phyloP scores from a whole-genome alignment of 2,329 filamentous ascomycete species.

The Xylariales sp. region DNA sequence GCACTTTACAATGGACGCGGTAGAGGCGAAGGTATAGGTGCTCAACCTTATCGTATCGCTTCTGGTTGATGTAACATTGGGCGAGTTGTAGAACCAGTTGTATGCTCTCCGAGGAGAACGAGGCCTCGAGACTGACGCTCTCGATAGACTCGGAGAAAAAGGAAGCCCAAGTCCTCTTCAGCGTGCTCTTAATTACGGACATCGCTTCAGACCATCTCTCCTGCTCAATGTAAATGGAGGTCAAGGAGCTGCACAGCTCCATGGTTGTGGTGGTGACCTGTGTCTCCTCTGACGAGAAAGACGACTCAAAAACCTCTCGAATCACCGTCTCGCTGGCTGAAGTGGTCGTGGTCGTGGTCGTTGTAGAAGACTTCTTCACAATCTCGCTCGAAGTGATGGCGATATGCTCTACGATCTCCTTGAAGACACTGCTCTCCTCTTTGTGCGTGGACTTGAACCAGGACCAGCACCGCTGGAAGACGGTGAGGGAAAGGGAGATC shows the following conservation, averaged over 20 bases:
- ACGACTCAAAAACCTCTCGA: slow-evolving; percentile 38
- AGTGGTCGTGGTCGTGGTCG: slow-evolving; percentile 28
- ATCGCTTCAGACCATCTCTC: slow-evolving; percentile 35
- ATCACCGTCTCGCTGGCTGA: slow-evolving; percentile 34
- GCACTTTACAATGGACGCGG: slow-evolving; percentile 33
- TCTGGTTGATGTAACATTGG: slow-evolving; percentile 34
- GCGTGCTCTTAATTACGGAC: slow-evolving; percentile 34
- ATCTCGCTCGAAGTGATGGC: slow-evolving; percentile 34
- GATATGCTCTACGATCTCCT: slow-evolving; percentile 37
- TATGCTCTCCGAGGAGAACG: slow-evolving; percentile 32
- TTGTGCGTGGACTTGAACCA: slow-evolving; percentile 38
- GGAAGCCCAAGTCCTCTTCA: slow-evolving; percentile 34
- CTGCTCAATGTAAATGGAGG: slow-evolving; percentile 36
- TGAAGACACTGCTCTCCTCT: slow-evolving; percentile 35
- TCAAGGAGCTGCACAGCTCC: slow-evolving; percentile 35
- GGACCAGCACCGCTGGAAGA: slow-evolving; percentile 38
- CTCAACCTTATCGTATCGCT: slow-evolving; percentile 37
- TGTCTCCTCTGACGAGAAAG: slow-evolving; percentile 32
- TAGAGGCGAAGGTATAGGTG: slow-evolving; percentile 34
- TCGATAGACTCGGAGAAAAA: slow-evolving; percentile 38
- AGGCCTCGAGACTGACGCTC: slow-evolving; percentile 25
- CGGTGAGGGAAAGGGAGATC: slow-evolving; percentile 35
- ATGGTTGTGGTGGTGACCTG: slow-evolving; percentile 32
- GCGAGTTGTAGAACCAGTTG: slow-evolving; percentile 34
- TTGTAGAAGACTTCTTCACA: slow-evolving; percentile 33